Evolutionary conservation across 2,329 filamentous ascomycete species (phyloP), one percentile per base, ranked within the genome.

Genomic region (Neopestalotiopsis sp.): DNA sequence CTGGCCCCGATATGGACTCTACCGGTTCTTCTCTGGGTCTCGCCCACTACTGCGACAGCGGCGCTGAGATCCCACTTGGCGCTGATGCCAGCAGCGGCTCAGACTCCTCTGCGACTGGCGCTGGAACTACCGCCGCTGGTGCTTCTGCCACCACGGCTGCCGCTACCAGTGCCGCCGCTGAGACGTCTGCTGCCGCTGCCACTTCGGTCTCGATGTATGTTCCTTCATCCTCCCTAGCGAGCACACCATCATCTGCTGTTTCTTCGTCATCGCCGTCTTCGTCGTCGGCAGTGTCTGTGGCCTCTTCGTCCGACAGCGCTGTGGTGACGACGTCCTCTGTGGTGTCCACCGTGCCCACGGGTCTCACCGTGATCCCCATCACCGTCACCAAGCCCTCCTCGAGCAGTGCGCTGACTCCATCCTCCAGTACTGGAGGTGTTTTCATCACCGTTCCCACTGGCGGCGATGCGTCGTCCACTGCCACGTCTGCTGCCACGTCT

Each of bases 1-100:
- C 91, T 6, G 92, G 92, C 63, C 79, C 83, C 0, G 84, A 88
- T 68, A 84, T 89, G 59, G 80, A 78, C 74, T 77, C 78, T 67
- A 78, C 76, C 64, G 78, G 79, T 24, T 71, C 75, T 66, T 78
- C 75, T 67, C 80, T 81, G 17, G 76, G 78, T n/a, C 75, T 77
- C 45, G 30, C 40, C 28, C 20, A 78, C 77, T 9, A 74, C 74
- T 28, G 49, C 32, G 14, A n/a, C 28, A 77, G 76, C 12, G 78
- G 72, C 68, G 81, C 79, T 17, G 78, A 74, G 49, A 28, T 68
- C 30, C 24, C 49, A 24, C 20, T 78, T 77, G 12, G 74, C 73
- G n/a, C 38, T 34, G 62, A 17, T 49, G 78, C 77, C 13, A 77
- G 72, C 68, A 81, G 79, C n/a, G 78, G 74, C 56, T 74, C 74